Evolutionary conservation across 140 eudicot genomes (phyloP), one percentile per base, ranked within the genome.

Genomic region (Bidens hawaiensis): DNA sequence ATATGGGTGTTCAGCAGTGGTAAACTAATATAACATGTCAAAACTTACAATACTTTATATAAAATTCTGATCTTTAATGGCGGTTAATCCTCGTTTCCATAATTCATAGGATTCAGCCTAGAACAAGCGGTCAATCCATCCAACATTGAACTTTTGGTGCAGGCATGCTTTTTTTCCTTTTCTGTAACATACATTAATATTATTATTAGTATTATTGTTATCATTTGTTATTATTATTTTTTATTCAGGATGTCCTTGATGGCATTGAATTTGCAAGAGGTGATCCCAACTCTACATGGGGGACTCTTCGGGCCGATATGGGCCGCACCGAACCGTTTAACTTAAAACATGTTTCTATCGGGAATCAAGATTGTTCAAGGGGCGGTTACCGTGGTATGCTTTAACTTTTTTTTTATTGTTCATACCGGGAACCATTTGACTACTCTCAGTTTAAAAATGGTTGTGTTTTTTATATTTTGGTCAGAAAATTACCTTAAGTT

Each of bases 1-100:
- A 71, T 94, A 49, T 94, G 99, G 99, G 99, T 94, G 46, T 81
- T 94, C 64, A 94, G 83, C 66, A 88, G 84, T 28, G 97, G 99
- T 94, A 81, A n/a, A n/a, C n/a, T n/a, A n/a, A 52, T 65, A 15
- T 64, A 30, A 48, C 28, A 13, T 46, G 7, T 21, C 4, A 7
- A 18, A 33, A 23, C 1, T 63, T 1, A 5, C 6, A 12, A 9
- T 64, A 16, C 26, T 40, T 17, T 60, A 18, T 55, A 22, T 71
- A 15, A 55, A 33, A 34, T 62, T 45, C 38, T 19, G 25, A 23
- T 45, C 47, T 65, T 61, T 52, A n/a, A 27, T 54, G 52, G 22
- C 6, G 4, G 42, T 17, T 59, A 38, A 36, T 66, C 16, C 19
- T 17, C 7, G 15, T 40, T 15, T 55, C n/a, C 16, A 21, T 51